Percentiles rank a stretch among this genome's conserved stretches.
Evolutionary conservation across 192 early-diverging fungal species (phyloP).

Genomic region (Backusella parvicylindrica): DNA sequence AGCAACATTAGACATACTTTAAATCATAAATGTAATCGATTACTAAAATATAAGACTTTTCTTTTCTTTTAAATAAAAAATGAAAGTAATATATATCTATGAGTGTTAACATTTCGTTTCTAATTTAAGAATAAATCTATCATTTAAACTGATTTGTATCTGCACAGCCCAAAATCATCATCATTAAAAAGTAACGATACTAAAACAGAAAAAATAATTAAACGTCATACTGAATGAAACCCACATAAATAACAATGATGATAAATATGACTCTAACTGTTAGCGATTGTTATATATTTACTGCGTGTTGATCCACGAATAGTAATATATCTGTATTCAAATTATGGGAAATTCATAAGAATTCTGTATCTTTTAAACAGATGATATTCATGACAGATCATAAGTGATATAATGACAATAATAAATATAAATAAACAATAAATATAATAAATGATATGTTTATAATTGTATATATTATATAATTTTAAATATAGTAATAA

Average conservation of each 20-base stretch:
- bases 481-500: background rate
- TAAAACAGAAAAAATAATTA: background rate
- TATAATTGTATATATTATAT: conserved; percentile 3
- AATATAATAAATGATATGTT: background rate
- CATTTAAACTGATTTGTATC: background rate
- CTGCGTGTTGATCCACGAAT: background rate
- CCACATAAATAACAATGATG: background rate
- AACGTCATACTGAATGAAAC: background rate
- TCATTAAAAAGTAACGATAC: background rate
- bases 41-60: background rate
- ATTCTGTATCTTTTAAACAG: background rate
- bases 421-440: background rate
- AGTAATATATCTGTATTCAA: background rate
- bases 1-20: background rate
- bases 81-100: background rate
- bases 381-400: background rate
- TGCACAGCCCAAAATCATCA: background rate
- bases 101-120: no score
- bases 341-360: background rate
- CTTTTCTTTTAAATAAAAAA: background rate
- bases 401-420: background rate
- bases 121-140: no score
- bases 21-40: background rate
- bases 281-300: no score
- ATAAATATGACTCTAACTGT: background rate